Conservation (phyloP, 2,329 filamentous ascomycete species). For the Sodiomyces alkalinus region DNA sequence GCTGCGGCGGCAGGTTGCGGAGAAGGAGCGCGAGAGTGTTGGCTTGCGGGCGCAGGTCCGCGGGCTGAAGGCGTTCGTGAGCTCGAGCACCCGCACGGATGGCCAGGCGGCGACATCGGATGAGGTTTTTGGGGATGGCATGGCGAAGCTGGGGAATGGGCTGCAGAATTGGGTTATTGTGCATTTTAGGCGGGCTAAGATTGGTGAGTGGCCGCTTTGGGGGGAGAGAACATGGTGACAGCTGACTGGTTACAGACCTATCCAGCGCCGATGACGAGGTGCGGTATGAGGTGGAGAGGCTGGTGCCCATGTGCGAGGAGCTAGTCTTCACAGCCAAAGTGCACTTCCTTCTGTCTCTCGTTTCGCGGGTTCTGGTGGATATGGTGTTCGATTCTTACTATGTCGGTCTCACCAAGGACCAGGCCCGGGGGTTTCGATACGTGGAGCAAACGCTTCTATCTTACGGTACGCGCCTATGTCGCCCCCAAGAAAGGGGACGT, state of each 20-base stretch:
- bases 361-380: constrained; percentile 44
- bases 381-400: constrained; percentile 48
- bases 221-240: not conserved
- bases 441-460: constrained; percentile 28
- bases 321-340: constrained; percentile 40
- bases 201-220: constrained; percentile 24
- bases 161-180: constrained; percentile 62
- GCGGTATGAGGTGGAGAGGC: constrained; percentile 24
- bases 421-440: constrained; percentile 32
- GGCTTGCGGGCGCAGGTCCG: constrained; percentile 43
- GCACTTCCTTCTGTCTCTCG: constrained; percentile 45
- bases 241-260: constrained; percentile 22
- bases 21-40: constrained; percentile 40
- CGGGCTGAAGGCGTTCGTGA: constrained; percentile 58
- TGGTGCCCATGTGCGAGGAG: constrained; percentile 44
- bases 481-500: not conserved
- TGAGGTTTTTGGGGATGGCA: constrained; percentile 47
- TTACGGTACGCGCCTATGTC: constrained; percentile 7
- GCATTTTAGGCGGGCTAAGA: constrained; percentile 48
- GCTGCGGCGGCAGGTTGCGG: constrained; percentile 27
- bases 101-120: constrained; percentile 48
- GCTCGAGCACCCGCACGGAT: constrained; percentile 46
- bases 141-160: constrained; percentile 47
- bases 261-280: constrained; percentile 23
- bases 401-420: constrained; percentile 42